Conservation (phyloP, 257 asterid genomes). For the Ilex asprella region DNA sequence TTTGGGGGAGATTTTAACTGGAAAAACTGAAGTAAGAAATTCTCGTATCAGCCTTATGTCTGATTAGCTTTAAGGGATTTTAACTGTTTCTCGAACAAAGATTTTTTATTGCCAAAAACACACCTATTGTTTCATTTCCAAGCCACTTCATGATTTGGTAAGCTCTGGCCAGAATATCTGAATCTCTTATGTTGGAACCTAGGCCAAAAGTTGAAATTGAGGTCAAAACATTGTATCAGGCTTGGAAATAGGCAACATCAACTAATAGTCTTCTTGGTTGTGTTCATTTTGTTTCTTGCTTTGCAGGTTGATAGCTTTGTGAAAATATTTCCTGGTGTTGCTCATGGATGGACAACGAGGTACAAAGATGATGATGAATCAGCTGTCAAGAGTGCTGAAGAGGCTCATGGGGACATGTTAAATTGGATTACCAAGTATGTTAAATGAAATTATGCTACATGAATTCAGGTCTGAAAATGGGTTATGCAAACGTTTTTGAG, state of each 20-base stretch:
- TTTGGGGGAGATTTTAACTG: too few relatives aligned
- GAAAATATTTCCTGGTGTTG: slow-evolving; percentile 59
- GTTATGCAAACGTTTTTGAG: too few relatives aligned
- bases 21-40: too few relatives aligned
- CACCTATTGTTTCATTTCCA: too few relatives aligned
- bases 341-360: slow-evolving; percentile 57
- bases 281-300: not conserved
- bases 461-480: too few relatives aligned
- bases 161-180: slow-evolving; percentile 2
- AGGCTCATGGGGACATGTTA: slow-evolving; percentile 49
- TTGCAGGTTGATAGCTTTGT: slow-evolving; percentile 57
- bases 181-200: slow-evolving; percentile 23
- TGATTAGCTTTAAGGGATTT: too few relatives aligned
- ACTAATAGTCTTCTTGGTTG: not conserved
- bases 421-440: slow-evolving; percentile 47
- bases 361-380: slow-evolving; percentile 41
- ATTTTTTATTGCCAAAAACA: too few relatives aligned
- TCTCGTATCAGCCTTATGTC: too few relatives aligned
- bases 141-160: too few relatives aligned
- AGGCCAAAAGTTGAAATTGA: too few relatives aligned
- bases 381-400: slow-evolving; percentile 46
- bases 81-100: too few relatives aligned
- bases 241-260: not conserved
- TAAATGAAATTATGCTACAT: slow-evolving; percentile 13
- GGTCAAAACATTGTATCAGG: not conserved